These are phyloP conservation scores for Paraconiothyrium brasiliense DNA, from an alignment of 2,329 filamentous ascomycete genomes.

Conservation along the genomic window DNA sequence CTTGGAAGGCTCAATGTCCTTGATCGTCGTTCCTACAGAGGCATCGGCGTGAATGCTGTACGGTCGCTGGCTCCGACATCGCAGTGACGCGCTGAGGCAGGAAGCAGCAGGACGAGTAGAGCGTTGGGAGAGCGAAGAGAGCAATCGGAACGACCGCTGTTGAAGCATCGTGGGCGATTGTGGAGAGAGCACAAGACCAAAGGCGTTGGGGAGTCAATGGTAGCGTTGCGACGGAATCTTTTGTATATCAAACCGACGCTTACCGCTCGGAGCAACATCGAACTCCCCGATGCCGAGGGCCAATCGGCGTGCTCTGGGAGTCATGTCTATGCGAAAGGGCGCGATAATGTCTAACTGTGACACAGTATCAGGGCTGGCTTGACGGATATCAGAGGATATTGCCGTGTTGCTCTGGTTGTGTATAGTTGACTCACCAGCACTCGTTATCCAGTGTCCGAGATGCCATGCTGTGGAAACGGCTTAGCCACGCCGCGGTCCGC, in stretches of 20 bases:
- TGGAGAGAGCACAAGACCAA: conserved; percentile 20
- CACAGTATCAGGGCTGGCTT: conserved; percentile 5
- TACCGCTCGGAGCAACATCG: conserved; percentile 28
- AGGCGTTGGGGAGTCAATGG: conserved; percentile 22
- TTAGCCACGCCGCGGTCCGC: conserved; percentile 27
- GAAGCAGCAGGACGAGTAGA: conserved; percentile 37
- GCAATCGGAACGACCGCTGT: conserved; percentile 44
- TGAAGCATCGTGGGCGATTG: conserved; percentile 46
- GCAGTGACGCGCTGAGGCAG: conserved; percentile 51
- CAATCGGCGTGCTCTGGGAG: conserved; percentile 26
- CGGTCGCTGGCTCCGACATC: conserved; percentile 56
- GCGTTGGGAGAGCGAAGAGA: conserved; percentile 44
- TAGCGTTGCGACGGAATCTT: conserved; percentile 29
- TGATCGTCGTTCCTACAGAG: conserved; percentile 62
- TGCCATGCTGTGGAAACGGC: conserved; percentile 6
- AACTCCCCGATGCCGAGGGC: conserved; percentile 19
- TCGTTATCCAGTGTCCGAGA: background rate
- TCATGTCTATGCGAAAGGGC: conserved; percentile 28
- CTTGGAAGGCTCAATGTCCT: conserved; percentile 79
- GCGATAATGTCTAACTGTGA: conserved; percentile 21
- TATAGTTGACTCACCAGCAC: conserved; percentile 3
- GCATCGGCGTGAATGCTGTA: conserved; percentile 62
- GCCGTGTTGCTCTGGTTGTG: conserved; percentile 21
- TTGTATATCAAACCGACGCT: conserved; percentile 37
- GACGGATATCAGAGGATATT: conserved; percentile 41